phyloP scores from a whole-genome alignment of 768 basidiomycete species.

The Jaapia argillacea region DNA sequence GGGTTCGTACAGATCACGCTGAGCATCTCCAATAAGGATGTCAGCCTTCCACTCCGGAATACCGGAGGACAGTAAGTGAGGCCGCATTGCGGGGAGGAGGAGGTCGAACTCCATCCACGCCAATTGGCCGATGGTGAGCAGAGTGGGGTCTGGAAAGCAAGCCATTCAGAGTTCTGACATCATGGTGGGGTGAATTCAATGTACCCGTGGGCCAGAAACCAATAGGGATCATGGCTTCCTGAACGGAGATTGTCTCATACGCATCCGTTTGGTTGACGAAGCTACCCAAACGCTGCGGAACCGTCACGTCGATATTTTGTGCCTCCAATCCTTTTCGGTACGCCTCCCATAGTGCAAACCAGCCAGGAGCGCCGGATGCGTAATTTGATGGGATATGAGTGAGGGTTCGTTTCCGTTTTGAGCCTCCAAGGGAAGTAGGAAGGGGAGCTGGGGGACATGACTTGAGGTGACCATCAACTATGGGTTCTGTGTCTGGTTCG shows the following conservation, averaged over 20 bases:
- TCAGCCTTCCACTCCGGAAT: constrained; percentile 44
- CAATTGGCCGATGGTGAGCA: constrained; percentile 56
- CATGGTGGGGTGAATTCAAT: constrained; percentile 2
- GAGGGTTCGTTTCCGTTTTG: constrained; percentile 2
- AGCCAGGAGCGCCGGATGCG: constrained; percentile 37
- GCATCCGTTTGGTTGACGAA: constrained; percentile 35
- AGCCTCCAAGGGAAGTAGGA: background rate
- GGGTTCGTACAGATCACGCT: constrained; percentile 56
- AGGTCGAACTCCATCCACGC: constrained; percentile 69
- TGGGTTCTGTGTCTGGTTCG: constrained; percentile 47
- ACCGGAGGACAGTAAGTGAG: constrained; percentile 44
- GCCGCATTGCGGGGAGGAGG: constrained; percentile 52
- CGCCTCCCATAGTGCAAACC: constrained; percentile 56
- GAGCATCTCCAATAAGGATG: constrained; percentile 49
- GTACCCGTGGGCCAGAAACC: constrained; percentile 61
- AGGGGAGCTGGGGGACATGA: constrained; percentile 10
- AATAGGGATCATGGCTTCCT: constrained; percentile 54
- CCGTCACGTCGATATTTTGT: constrained; percentile 44
- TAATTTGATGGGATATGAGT: constrained; percentile 8
- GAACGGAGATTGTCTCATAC: constrained; percentile 47
- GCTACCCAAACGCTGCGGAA: constrained; percentile 44
- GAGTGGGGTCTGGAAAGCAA: constrained; percentile 34
- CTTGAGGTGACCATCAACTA: constrained; percentile 33
- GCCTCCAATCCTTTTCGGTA: constrained; percentile 44
- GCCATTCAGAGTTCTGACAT: background rate